phyloP scores from a whole-genome alignment of 805 yeast genomes.

The Kuraishia cidri region DNA sequence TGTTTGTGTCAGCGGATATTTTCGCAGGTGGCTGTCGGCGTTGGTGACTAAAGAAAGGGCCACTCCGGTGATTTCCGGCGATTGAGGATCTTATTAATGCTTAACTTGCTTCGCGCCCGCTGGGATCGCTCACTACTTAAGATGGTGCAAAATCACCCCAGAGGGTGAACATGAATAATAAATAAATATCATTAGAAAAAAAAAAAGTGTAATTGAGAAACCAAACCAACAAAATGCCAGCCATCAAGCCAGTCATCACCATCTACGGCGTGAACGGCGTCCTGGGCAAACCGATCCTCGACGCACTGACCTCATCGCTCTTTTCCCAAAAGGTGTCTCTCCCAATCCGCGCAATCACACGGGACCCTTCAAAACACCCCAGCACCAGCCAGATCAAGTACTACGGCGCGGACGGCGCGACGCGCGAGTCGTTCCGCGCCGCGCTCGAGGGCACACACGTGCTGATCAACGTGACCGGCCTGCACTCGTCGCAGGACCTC shows the following conservation, averaged over 20 bases:
- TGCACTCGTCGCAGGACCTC: conserved; percentile 9
- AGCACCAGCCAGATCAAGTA: conserved; percentile 28
- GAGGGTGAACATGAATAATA: too few species aligned
- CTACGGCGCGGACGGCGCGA: conserved; percentile 21
- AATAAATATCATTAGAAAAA: too few species aligned
- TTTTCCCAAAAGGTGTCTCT: conserved; percentile 18
- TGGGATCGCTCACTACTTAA: not conserved
- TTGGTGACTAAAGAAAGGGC: too few species aligned
- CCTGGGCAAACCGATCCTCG: conserved; percentile 37
- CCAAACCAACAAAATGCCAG: not conserved
- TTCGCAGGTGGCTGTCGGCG: too few species aligned
- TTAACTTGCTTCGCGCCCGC: not conserved
- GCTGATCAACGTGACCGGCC: conserved; percentile 33
- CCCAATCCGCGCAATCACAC: conserved; percentile 45
- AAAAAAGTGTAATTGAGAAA: not conserved
- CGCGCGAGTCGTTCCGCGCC: conserved; percentile 20
- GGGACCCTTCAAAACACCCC: conserved; percentile 24
- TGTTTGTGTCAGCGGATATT: too few species aligned
- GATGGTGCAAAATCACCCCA: not conserved
- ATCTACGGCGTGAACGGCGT: conserved; percentile 43
- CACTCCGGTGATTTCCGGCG: too few species aligned
- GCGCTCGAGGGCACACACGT: conserved; percentile 41
- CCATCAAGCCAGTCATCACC: conserved; percentile 23
- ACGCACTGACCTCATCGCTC: conserved; percentile 30
- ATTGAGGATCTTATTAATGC: not conserved